Evolutionary conservation across 2,329 filamentous ascomycete species (phyloP).

Genomic region (Pochonia chlamydosporia): DNA sequence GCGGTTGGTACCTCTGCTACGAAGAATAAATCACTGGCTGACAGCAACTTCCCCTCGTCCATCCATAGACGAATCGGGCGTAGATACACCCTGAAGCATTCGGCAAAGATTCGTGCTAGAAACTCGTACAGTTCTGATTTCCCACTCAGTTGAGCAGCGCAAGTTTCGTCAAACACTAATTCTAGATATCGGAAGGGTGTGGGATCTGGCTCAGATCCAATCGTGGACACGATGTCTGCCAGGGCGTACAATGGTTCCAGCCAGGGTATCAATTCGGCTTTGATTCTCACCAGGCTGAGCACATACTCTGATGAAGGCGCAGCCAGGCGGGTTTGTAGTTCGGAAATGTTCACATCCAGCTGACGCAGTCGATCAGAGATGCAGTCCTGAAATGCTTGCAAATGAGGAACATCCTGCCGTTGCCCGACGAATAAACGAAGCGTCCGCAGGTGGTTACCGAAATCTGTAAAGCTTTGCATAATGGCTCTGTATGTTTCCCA

Average conservation of each 20-base stretch:
- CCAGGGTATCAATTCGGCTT: conserved; percentile 48
- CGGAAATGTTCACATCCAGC: conserved; percentile 55
- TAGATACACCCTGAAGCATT: conserved; percentile 77
- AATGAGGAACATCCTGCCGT: conserved; percentile 46
- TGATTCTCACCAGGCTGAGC: conserved; percentile 61
- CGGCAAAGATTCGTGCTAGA: conserved; percentile 66
- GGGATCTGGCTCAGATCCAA: conserved; percentile 42
- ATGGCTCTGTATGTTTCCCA: conserved; percentile 46
- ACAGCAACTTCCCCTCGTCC: conserved; percentile 65
- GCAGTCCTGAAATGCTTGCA: conserved; percentile 67
- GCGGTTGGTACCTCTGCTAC: conserved; percentile 54
- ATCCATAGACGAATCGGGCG: conserved; percentile 80
- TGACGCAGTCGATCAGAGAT: conserved; percentile 48
- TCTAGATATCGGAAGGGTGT: conserved; percentile 72
- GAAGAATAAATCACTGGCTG: conserved; percentile 69
- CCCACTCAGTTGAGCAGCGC: conserved; percentile 63
- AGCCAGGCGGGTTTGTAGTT: conserved; percentile 56
- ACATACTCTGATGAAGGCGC: conserved; percentile 45
- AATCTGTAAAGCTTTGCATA: conserved; percentile 40
- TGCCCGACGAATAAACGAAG: conserved; percentile 39
- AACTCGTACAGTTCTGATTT: conserved; percentile 55
- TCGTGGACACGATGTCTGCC: conserved; percentile 53
- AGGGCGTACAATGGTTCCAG: conserved; percentile 54
- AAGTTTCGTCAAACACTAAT: conserved; percentile 65
- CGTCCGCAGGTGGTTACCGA: conserved; percentile 37